These are phyloP conservation scores for Tilletia walkeri DNA, from an alignment of 1,284 basidiomycete genomes.

Conservation along the genomic window DNA sequence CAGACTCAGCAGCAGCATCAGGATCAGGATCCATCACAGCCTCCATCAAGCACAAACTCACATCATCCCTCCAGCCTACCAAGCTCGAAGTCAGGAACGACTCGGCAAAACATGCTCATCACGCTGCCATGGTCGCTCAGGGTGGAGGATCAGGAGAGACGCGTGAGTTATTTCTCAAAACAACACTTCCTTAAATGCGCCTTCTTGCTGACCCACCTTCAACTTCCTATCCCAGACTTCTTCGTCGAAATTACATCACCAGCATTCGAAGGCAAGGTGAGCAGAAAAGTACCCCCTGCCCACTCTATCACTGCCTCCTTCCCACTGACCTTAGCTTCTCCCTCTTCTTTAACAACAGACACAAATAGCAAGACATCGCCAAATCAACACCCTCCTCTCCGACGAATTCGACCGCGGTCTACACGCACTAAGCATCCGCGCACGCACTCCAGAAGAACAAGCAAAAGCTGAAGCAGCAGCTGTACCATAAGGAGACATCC, in stretches of 20 bases:
- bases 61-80: slow-evolving; percentile 32
- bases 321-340: neutral
- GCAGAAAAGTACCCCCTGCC: neutral
- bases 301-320: neutral
- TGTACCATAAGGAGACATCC: neutral
- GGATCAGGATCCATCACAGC: slow-evolving; percentile 28
- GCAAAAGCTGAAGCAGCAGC: slow-evolving; percentile 15
- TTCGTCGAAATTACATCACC: slow-evolving; percentile 51
- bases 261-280: slow-evolving; percentile 40
- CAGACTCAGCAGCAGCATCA: neutral
- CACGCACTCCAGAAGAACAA: slow-evolving; percentile 49
- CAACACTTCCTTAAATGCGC: neutral
- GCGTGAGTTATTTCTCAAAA: slow-evolving; percentile 24
- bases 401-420: slow-evolving; percentile 48
- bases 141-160: slow-evolving; percentile 53
- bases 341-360: slow-evolving; percentile 23
- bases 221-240: slow-evolving; percentile 32
- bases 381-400: slow-evolving; percentile 43
- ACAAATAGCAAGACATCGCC: slow-evolving; percentile 49
- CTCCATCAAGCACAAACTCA: slow-evolving; percentile 41
- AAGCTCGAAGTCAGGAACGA: slow-evolving; percentile 45
- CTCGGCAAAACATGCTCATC: slow-evolving; percentile 50
- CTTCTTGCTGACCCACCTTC: neutral
- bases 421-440: slow-evolving; percentile 48
- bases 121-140: slow-evolving; percentile 54